Percentiles rank a stretch among this genome's conserved stretches.
These are phyloP conservation scores for Cardamine occulta DNA, from an alignment of 345 rosid species.

Conservation along the genomic window DNA sequence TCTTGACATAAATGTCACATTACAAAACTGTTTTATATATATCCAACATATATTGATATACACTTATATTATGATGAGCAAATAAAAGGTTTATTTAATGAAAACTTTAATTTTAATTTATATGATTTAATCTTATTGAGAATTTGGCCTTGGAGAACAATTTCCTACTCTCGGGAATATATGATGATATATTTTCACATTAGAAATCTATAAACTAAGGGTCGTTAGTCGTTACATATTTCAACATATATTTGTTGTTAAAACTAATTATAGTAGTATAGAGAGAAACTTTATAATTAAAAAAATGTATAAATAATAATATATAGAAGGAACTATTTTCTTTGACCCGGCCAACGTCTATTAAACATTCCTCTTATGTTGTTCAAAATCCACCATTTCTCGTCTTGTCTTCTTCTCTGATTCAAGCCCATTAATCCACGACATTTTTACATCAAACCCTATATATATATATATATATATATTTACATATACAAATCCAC, in stretches of 20 bases:
- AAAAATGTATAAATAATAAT: not conserved
- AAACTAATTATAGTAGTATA: slow-evolving; percentile 22
- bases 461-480: slow-evolving; percentile 40
- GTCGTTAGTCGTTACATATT: slow-evolving; percentile 4
- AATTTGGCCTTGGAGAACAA: not conserved
- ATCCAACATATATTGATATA: not conserved
- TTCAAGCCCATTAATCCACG: slow-evolving; percentile 45
- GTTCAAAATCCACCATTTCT: slow-evolving; percentile 40
- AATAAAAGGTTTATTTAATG: not conserved
- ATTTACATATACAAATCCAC: not conserved
- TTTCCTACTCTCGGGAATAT: not conserved
- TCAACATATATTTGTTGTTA: slow-evolving; percentile 16
- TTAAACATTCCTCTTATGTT: slow-evolving; percentile 35
- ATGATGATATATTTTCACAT: not conserved
- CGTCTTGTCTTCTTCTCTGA: slow-evolving; percentile 36
- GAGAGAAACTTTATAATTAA: slow-evolving; percentile 2
- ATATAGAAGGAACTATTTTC: not conserved
- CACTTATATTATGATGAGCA: not conserved
- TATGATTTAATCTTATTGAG: not conserved
- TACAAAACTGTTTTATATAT: not conserved
- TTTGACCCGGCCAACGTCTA: slow-evolving; percentile 45
- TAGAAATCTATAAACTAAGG: not conserved
- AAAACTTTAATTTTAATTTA: not conserved
- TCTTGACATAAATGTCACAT: not conserved
- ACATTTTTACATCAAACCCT: slow-evolving; percentile 30